Evolutionary conservation across 805 yeast species (phyloP), one percentile per base, ranked within the genome.

Genomic region (Metschnikowia drakensbergensis): DNA sequence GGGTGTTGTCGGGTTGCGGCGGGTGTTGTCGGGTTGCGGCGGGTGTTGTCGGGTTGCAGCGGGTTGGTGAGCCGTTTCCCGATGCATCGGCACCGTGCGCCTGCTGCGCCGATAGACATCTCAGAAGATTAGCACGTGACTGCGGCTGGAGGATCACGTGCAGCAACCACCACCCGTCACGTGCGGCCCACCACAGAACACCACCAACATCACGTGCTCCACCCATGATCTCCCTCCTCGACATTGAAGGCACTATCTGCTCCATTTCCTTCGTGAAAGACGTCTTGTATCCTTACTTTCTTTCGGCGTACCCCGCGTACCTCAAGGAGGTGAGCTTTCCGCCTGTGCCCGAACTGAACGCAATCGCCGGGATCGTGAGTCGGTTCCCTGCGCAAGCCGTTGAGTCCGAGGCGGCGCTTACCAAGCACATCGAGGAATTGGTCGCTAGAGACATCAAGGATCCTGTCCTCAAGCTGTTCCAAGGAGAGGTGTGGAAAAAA

Each of bases 241-340:
- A 88, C 56, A 88, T 89, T 32, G 98, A 91, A 62, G 98, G 98
- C 13, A 91, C 97, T 0, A 82, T 91, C 29, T 91, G 97, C 61
- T 91, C 97, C 3, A 90, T 91, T 22, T 76, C 91, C 1, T 91
- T 91, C 61, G 98, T 91, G 37, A 86, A 86, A 58, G 90, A 87
- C 28, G 73, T 70, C 2, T 67, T 91, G 31, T 85, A 82, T 66
- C 97, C 97, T 0, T 90, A 79, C 61, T 91, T 94, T 54, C 62
- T 83, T 3, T 45, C 62, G 3, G 65, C 77, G 58, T 83, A 25
- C 82, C 87, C 34, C 7, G 59, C 1, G 49, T 74, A 13, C 57
- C 81, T 60, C 28, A 39, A 45, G 55, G 2, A 47, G 55, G 6
- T 48, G 61, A 29, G 39, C 49, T 70, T 63, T 58, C 72, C 55